Percentiles rank a stretch among this genome's conserved stretches.
phyloP scores from a whole-genome alignment of 2,329 filamentous ascomycete genomes.

The Mycosphaerella sp. region DNA sequence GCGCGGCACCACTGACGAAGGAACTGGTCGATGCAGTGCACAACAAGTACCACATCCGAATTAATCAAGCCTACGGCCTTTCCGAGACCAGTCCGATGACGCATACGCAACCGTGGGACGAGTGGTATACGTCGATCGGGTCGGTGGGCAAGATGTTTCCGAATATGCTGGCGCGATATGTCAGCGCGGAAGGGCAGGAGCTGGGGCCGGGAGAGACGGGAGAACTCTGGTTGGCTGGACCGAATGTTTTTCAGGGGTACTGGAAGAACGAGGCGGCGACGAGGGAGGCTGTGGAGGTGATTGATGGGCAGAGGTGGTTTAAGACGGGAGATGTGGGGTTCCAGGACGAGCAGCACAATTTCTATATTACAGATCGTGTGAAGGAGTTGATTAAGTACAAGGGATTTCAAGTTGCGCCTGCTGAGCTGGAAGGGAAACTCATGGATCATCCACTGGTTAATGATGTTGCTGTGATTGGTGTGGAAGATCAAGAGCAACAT shows the following conservation, averaged over 20 bases:
- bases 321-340: conserved; percentile 84
- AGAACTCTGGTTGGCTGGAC: conserved; percentile 64
- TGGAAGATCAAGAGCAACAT: conserved; percentile 42
- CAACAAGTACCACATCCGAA: conserved; percentile 63
- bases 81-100: conserved; percentile 51
- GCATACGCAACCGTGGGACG: conserved; percentile 53
- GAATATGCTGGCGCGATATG: conserved; percentile 75
- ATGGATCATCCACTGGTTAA: conserved; percentile 40
- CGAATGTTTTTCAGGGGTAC: conserved; percentile 76
- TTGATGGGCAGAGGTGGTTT: conserved; percentile 66
- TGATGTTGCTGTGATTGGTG: conserved; percentile 44
- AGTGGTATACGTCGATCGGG: conserved; percentile 72
- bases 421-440: conserved; percentile 44
- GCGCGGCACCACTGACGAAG: conserved; percentile 75
- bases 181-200: conserved; percentile 55
- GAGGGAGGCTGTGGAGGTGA: conserved; percentile 57
- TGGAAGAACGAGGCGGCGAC: conserved; percentile 68
- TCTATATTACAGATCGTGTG: conserved; percentile 83
- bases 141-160: conserved; percentile 72
- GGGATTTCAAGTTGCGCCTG: conserved; percentile 43
- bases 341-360: conserved; percentile 69
- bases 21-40: conserved; percentile 74
- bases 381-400: conserved; percentile 63
- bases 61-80: conserved; percentile 87
- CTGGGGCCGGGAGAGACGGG: conserved; percentile 55